Base-by-base conservation (phyloP, 306 rosid genomes). In the Vicia sativa region DNA sequence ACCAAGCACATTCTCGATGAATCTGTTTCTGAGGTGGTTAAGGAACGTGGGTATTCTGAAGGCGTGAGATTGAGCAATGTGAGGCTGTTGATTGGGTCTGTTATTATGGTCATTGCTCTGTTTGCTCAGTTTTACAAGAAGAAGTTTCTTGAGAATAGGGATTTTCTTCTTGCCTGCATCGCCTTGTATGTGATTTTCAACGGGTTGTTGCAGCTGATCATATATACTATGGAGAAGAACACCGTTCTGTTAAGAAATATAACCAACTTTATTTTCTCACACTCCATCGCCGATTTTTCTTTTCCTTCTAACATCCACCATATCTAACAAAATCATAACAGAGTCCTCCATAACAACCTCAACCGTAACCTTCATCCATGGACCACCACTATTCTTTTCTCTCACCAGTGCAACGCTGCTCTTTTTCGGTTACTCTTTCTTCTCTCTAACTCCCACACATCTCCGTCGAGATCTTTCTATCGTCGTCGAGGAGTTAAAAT, bases 51-150 rank as follows among this genome's bases (percentile, higher is more conserved):
- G 7, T 90, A 88, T 80, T 82, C 60, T 58, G 96, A 90, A 80
- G 91, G 90, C 49, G 92, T 95, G 83, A 87, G 86, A 79, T 79
- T 90, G 92, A 95, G 96, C 82, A 95, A 88, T 77, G 60, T 79
- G 4, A 86, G 81, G 77, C 48, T 95, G 67, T 29, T 81, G 6
- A 65, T 95, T 70, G 97, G 99, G n/a, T 42, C 86, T 21, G 46
- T 88, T 29, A 82, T 95, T 46, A 90, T 90, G 10, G 78, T 78
- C 69, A 84, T 95, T 65, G 99, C 97, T 50, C 87, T 95, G 21
- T 79, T 90, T 9, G 97, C 97, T 49, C 99, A 95, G 67, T 95
- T 95, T 59, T 90, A 95, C 89, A 93, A 87, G 73, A 95, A 90
- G 78, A 90, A 88, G 79, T 95, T 90, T 67, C 96, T 97, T 16